Conservation (phyloP, 2,329 filamentous ascomycete species). For the Cladosporium sp. region DNA sequence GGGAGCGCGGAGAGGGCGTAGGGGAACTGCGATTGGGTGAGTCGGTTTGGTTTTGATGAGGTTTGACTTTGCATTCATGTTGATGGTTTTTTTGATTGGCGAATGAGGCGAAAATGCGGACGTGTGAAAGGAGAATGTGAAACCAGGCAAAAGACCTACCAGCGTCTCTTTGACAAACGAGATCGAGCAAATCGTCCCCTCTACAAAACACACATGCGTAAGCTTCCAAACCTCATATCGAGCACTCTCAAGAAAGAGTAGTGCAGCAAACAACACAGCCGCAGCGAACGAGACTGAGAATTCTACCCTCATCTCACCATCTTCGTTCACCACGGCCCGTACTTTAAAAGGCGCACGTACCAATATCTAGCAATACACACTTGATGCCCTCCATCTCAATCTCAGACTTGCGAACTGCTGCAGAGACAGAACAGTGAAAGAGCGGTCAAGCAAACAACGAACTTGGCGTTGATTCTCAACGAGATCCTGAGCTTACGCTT, state of each 20-base stretch:
- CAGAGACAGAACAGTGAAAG: neutral
- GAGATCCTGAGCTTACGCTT: too few species aligned
- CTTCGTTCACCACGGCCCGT: neutral
- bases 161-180: slow-evolving; percentile 80
- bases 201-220: slow-evolving; percentile 40
- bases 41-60: neutral
- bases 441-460: slow-evolving; percentile 9
- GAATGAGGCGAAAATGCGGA: neutral
- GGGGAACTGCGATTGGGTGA: slow-evolving; percentile 70
- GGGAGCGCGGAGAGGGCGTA: slow-evolving; percentile 68
- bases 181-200: slow-evolving; percentile 79
- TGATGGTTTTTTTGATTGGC: neutral
- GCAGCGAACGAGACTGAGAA: too few species aligned
- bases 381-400: slow-evolving; percentile 27
- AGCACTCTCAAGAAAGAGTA: too few species aligned
- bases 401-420: neutral
- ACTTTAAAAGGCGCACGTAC: slow-evolving; percentile 21
- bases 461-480: too few species aligned
- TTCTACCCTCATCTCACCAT: neutral
- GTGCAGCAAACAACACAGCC: too few species aligned
- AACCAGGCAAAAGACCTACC: slow-evolving; percentile 59
- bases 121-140: too few species aligned
- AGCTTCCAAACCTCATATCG: slow-evolving; percentile 7
- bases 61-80: neutral
- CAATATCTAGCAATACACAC: slow-evolving; percentile 36